Evolutionary conservation across 768 basidiomycete genomes (phyloP).

Genomic region (Trametes cingulata): DNA sequence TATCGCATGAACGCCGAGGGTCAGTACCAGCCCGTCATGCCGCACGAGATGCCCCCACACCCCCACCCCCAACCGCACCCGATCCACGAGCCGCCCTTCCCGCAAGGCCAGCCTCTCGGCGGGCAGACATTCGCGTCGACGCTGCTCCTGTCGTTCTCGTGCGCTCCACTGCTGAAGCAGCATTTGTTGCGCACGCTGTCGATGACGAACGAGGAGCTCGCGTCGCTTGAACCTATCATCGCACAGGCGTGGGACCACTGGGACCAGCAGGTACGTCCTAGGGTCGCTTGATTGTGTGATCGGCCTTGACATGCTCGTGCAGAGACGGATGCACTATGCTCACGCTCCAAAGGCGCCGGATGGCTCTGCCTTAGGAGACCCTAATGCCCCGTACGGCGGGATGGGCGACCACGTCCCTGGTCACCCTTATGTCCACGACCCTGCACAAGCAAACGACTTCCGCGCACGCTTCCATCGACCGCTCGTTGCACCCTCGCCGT

Average conservation of each 20-base stretch:
- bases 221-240: conserved; percentile 74
- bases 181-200: conserved; percentile 70
- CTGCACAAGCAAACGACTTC: conserved; percentile 49
- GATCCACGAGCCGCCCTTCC: conserved; percentile 61
- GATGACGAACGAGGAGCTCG: conserved; percentile 79
- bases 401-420: conserved; percentile 26
- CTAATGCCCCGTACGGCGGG: conserved; percentile 23
- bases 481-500: conserved; percentile 61
- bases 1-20: conserved; percentile 55
- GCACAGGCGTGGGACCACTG: conserved; percentile 87
- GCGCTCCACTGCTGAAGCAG: conserved; percentile 70
- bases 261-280: conserved; percentile 69
- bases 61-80: conserved; percentile 38
- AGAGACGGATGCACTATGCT: conserved; percentile 53
- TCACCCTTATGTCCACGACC: conserved; percentile 34
- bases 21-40: conserved; percentile 38
- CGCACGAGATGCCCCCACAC: conserved; percentile 35
- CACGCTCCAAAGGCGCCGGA: conserved; percentile 34
- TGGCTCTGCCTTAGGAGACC: conserved; percentile 27
- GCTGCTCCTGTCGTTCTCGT: conserved; percentile 73
- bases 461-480: conserved; percentile 67
- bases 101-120: conserved; percentile 45
- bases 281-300: neutral
- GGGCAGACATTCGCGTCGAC: conserved; percentile 84
- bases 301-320: conserved; percentile 2